Evolutionary conservation across 164 flowering plant species (phyloP), one percentile per base, ranked within the genome.

Genomic region (Nymphaea colorata): DNA sequence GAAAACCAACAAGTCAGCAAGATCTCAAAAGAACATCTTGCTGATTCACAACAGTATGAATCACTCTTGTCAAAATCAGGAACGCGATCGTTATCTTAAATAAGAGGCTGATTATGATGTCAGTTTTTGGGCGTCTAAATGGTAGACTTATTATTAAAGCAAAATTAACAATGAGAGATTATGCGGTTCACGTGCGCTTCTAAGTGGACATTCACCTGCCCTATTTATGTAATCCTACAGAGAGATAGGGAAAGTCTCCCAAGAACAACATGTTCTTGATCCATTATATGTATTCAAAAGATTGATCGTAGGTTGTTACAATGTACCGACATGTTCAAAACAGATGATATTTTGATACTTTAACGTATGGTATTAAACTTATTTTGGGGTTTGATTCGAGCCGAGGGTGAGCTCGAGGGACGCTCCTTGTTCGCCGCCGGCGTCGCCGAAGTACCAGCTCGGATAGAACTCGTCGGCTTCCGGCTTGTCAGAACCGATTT

Each of bases 321-420:
- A 25, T 25, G 1, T 1, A 25, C 36, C 36, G 36, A 25, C 36
- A 25, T 25, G 36, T 25, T 25, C 36, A 25, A 25, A 25, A 25
- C 1, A 25, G 36, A 25, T 25, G 36, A 25, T 25, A 25, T 25
- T 25, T 25, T 25, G 36, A 25, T 25, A 25, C 36, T 25, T 25
- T 25, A 25, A 1, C 36, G 1, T 25, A 25, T 1, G 36, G 36
- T 25, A 25, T 25, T 25, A 25, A 25, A 25, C 36, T 25, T 25
- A 25, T 25, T 25, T 25, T 25, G 1, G 36, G 36, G 36, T 25
- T 25, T 25, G 36, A 25, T 25, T 25, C 36, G 94, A 83, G 78
- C 79, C 81, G 75, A 92, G 93, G 68, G 81, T 88, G 53, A 92
- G 94, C 80, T 92, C 93, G 3, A 90, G 84, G 3, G 90, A 84